phyloP scores from a whole-genome alignment of 805 yeast species.

The Candida montana region DNA sequence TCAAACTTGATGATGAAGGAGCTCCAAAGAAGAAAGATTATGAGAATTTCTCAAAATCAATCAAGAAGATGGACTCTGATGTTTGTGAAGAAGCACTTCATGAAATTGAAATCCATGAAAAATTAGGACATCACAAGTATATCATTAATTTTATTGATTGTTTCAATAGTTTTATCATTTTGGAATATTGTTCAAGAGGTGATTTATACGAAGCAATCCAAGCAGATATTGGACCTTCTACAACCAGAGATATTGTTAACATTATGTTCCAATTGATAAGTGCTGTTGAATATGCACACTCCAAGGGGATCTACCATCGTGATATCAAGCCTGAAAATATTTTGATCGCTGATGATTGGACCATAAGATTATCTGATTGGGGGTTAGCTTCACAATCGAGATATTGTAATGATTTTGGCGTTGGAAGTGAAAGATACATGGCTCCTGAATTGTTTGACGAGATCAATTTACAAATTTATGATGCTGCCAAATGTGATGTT shows the following conservation, averaged over 20 bases:
- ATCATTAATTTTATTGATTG: constrained; percentile 56
- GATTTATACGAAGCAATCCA: constrained; percentile 80
- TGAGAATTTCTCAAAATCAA: constrained; percentile 31
- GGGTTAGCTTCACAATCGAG: constrained; percentile 55
- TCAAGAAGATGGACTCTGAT: constrained; percentile 32
- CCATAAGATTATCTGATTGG: constrained; percentile 69
- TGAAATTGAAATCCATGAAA: constrained; percentile 61
- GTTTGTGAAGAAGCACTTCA: constrained; percentile 55
- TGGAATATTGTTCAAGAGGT: constrained; percentile 85
- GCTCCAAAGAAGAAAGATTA: constrained; percentile 24
- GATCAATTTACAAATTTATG: constrained; percentile 50
- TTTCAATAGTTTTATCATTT: constrained; percentile 63
- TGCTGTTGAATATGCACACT: constrained; percentile 75
- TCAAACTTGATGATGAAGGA: constrained; percentile 43
- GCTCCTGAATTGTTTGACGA: constrained; percentile 85
- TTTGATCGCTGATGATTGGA: constrained; percentile 48
- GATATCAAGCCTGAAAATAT: constrained; percentile 80
- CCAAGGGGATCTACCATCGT: constrained; percentile 67
- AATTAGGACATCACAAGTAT: constrained; percentile 53
- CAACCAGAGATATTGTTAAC: constrained; percentile 39
- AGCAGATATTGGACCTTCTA: constrained; percentile 50
- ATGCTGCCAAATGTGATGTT: constrained; percentile 76
- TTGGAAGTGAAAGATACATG: constrained; percentile 90
- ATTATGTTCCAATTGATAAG: constrained; percentile 60
- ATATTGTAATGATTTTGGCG: constrained; percentile 68